These are phyloP conservation scores for Penstemon newberryi DNA, from an alignment of 257 asterid species.

Conservation along the genomic window DNA sequence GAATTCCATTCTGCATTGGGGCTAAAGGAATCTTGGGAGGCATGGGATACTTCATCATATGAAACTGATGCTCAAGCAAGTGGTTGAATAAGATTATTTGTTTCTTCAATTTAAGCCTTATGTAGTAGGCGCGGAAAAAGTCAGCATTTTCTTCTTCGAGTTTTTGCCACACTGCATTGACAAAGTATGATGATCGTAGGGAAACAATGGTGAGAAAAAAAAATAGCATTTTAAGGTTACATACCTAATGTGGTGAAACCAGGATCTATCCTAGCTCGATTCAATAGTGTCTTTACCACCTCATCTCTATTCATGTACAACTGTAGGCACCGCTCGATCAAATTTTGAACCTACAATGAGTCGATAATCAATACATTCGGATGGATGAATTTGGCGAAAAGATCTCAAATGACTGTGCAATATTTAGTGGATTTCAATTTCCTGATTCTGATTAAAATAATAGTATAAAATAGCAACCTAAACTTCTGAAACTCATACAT, in stretches of 20 bases:
- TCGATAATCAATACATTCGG: not conserved
- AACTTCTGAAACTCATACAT: too few species aligned
- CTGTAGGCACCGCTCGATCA: constrained; percentile 92
- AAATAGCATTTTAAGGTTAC: constrained; percentile 13
- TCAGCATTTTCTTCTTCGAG: constrained; percentile 96
- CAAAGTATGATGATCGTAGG: constrained; percentile 14
- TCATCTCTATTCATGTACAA: constrained; percentile 91
- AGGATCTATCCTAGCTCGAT: constrained; percentile 96
- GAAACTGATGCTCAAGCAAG: constrained; percentile 81
- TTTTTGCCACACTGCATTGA: constrained; percentile 86
- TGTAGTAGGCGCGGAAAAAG: constrained; percentile 88
- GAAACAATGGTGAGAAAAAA: not conserved
- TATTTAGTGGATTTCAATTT: too few species aligned
- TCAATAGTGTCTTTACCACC: constrained; percentile 87
- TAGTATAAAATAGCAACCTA: too few species aligned
- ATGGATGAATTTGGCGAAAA: too few species aligned
- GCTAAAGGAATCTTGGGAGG: constrained; percentile 81
- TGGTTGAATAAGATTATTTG: constrained; percentile 89
- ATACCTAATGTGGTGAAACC: constrained; percentile 95
- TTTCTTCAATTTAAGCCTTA: constrained; percentile 90
- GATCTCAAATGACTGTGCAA: too few species aligned
- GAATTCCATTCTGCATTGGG: constrained; percentile 82
- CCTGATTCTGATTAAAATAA: too few species aligned
- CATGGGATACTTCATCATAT: constrained; percentile 77
- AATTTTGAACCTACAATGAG: constrained; percentile 75